Conservation (phyloP, 225 moss, liverwort and hornwort species). For the Marchantia polymorpha region DNA sequence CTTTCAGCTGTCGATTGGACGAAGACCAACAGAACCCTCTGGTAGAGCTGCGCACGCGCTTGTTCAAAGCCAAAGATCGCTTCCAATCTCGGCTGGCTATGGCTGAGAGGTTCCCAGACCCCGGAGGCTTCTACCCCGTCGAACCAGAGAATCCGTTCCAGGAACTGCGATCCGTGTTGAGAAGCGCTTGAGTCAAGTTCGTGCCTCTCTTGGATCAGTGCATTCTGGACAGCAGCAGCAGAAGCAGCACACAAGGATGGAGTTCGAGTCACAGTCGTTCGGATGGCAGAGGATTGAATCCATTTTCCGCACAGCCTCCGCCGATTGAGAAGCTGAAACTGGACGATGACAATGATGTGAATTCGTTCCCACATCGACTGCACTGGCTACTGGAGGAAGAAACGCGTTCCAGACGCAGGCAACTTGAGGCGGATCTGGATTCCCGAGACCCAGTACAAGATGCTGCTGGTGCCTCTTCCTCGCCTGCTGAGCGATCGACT, state of each 20-base stretch:
- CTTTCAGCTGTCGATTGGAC: conserved; percentile 20
- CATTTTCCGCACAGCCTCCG: too few relatives aligned
- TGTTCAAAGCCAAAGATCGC: conserved; percentile 22
- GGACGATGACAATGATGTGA: background rate
- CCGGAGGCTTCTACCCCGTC: conserved; percentile 12
- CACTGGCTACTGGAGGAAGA: background rate
- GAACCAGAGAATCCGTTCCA: conserved; percentile 32
- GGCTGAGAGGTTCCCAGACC: conserved; percentile 5
- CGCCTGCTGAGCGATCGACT: conserved; percentile 20
- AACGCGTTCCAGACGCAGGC: background rate
- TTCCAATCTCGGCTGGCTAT: conserved; percentile 18
- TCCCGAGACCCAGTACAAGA: background rate
- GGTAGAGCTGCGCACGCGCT: conserved; percentile 3
- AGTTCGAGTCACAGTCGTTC: too few relatives aligned
- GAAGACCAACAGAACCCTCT: conserved; percentile 9
- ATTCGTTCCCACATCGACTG: too few relatives aligned
- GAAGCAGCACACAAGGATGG: background rate
- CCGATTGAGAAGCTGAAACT: background rate
- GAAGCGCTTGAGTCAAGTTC: conserved; percentile 35
- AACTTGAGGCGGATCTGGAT: background rate
- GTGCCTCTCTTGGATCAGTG: conserved; percentile 42
- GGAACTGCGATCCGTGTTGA: conserved; percentile 36
- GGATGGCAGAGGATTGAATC: too few relatives aligned
- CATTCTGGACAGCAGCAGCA: conserved; percentile 11
- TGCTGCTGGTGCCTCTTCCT: background rate